A percentile compares a stretch with the other conserved stretches of the same genome.
Conservation (phyloP, 768 basidiomycete species). For the Amanita phalloides region DNA sequence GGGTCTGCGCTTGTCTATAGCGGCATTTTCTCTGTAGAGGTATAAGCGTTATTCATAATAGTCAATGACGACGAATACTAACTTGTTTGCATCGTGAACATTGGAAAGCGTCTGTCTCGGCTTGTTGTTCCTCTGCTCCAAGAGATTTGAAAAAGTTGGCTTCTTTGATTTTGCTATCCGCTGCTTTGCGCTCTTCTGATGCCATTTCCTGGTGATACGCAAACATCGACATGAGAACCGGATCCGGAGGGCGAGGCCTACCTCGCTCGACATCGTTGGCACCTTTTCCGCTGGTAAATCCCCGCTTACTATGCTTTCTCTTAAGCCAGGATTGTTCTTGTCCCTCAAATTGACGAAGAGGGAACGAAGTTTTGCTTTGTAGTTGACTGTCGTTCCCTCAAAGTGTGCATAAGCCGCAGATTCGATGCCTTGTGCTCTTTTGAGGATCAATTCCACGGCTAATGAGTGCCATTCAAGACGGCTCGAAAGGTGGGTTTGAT, state of each 20-base stretch:
- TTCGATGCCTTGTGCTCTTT: slow-evolving; percentile 65
- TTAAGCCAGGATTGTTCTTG: slow-evolving; percentile 80
- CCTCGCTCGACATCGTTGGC: slow-evolving; percentile 73
- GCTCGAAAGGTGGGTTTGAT: not conserved
- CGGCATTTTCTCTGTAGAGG: slow-evolving; percentile 62
- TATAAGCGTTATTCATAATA: not conserved
- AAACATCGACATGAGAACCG: not conserved
- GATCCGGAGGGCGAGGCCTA: slow-evolving; percentile 19
- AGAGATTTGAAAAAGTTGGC: slow-evolving; percentile 88
- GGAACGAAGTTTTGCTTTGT: slow-evolving; percentile 76
- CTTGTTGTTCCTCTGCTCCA: slow-evolving; percentile 80
- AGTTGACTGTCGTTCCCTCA: slow-evolving; percentile 34
- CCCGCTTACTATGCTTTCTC: slow-evolving; percentile 80
- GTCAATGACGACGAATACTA: slow-evolving; percentile 9
- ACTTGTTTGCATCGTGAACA: slow-evolving; percentile 91
- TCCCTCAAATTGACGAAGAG: slow-evolving; percentile 93
- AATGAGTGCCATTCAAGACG: slow-evolving; percentile 1
- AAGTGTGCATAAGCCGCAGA: slow-evolving; percentile 42
- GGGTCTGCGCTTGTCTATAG: slow-evolving; percentile 93
- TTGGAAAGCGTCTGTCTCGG: slow-evolving; percentile 97
- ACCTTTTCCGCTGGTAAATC: slow-evolving; percentile 62
- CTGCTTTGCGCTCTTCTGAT: slow-evolving; percentile 80
- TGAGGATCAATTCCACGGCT: slow-evolving; percentile 64
- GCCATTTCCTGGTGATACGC: slow-evolving; percentile 73
- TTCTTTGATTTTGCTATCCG: slow-evolving; percentile 70